A percentile compares a stretch with the other conserved stretches of the same genome.
Conservation (phyloP, 768 basidiomycete genomes). For the Phaeotremella skinneri region DNA sequence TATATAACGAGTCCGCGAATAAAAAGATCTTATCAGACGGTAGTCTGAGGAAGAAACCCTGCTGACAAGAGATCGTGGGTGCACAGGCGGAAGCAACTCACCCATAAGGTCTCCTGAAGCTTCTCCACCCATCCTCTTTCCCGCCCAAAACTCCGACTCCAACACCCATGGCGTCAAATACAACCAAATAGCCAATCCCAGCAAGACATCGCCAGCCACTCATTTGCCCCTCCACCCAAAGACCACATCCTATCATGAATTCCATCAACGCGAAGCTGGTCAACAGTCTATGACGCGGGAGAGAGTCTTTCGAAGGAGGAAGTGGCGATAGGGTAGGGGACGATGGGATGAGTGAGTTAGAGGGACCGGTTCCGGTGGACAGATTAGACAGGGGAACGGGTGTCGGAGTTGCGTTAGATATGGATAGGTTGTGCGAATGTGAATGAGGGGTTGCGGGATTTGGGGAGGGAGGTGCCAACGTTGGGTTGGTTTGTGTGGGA, state of each 20-base stretch:
- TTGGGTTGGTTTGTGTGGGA: conserved; percentile 55
- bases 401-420: conserved; percentile 32
- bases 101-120: conserved; percentile 60
- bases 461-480: conserved; percentile 19
- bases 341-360: conserved; percentile 9
- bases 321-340: conserved; percentile 26
- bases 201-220: conserved; percentile 82
- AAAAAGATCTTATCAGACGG: neutral
- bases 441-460: conserved; percentile 10
- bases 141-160: conserved; percentile 54
- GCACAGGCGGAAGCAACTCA: conserved; percentile 55
- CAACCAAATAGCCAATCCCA: conserved; percentile 92
- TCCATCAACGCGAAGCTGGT: conserved; percentile 47
- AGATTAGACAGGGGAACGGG: conserved; percentile 41
- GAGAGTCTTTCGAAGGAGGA: conserved; percentile 16
- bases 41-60: too few relatives aligned
- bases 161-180: conserved; percentile 88
- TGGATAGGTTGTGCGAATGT: conserved; percentile 13
- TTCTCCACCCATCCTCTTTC: conserved; percentile 40
- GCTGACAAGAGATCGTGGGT: neutral
- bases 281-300: conserved; percentile 30
- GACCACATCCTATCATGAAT: conserved; percentile 53
- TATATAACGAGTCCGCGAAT: conserved; percentile 37
- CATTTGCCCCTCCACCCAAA: conserved; percentile 90
- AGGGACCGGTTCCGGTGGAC: conserved; percentile 6